These are phyloP conservation scores for Moesziomyces globuligerus DNA, from an alignment of 1,284 basidiomycete genomes.

Conservation along the genomic window DNA sequence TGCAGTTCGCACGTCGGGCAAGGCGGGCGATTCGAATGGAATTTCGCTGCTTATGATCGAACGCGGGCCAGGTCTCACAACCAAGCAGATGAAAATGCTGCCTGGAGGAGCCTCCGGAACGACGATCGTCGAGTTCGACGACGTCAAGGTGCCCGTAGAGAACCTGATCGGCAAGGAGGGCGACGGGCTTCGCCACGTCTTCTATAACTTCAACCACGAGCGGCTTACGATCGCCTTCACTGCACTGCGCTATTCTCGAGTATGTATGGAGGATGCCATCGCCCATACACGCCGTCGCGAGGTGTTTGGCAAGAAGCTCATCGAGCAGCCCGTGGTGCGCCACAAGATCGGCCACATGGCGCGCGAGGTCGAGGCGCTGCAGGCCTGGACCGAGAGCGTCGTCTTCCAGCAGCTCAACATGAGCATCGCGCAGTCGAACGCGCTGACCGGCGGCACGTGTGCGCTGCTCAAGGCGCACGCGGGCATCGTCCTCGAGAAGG, in stretches of 20 bases:
- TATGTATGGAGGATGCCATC: conserved; percentile 54
- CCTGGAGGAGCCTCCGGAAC: conserved; percentile 65
- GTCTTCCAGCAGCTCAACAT: conserved; percentile 53
- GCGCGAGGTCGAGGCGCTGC: conserved; percentile 57
- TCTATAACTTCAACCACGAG: conserved; percentile 55
- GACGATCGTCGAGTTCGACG: conserved; percentile 66
- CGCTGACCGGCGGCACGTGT: conserved; percentile 52
- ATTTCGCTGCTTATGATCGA: conserved; percentile 67
- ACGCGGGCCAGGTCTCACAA: conserved; percentile 48
- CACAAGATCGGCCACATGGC: conserved; percentile 63
- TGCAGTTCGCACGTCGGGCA: conserved; percentile 67
- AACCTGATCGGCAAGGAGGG: conserved; percentile 66
- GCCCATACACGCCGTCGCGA: conserved; percentile 48
- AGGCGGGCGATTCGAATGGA: conserved; percentile 65
- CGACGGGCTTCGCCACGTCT: conserved; percentile 51
- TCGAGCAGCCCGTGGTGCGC: conserved; percentile 61
- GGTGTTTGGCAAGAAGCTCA: conserved; percentile 56
- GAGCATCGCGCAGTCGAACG: conserved; percentile 41
- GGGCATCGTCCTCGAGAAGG: conserved; percentile 55
- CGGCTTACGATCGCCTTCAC: conserved; percentile 52
- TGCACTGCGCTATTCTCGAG: conserved; percentile 51
- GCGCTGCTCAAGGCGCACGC: conserved; percentile 60
- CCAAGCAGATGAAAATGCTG: conserved; percentile 64
- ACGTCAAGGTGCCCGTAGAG: conserved; percentile 64
- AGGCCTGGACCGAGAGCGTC: conserved; percentile 53